These are phyloP conservation scores for Planoprotostelium fungivorum DNA, from an alignment of 78 protist genomes.

Conservation along the genomic window DNA sequence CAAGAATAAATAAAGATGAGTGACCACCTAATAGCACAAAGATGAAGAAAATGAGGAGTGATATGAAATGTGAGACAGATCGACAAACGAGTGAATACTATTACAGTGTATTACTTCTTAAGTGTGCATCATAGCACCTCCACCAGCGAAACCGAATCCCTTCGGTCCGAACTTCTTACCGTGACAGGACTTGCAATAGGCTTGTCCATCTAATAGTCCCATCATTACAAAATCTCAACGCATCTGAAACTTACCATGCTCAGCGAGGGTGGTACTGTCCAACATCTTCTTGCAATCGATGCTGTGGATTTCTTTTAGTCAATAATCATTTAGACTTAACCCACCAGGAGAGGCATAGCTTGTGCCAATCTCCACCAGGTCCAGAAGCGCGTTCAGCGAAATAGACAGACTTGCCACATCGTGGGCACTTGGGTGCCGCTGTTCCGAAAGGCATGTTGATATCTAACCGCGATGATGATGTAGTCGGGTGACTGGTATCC, in stretches of 20 bases:
- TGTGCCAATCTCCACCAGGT: not conserved
- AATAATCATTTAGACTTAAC: not conserved
- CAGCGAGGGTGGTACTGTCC: slow-evolving; percentile 3
- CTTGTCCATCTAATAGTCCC: not conserved
- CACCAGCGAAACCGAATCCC: slow-evolving; percentile 2
- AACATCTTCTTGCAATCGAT: not conserved
- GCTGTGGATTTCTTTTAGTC: not conserved
- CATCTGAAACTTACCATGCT: not conserved
- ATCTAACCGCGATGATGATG: too few species aligned
- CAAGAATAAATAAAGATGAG: too few species aligned
- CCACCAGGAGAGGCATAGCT: not conserved
- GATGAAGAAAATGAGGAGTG: too few species aligned
- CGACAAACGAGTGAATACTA: too few species aligned
- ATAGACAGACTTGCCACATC: not conserved
- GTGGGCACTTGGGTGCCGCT: not conserved
- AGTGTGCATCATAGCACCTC: not conserved
- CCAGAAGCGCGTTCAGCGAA: not conserved
- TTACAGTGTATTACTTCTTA: too few species aligned
- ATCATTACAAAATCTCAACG: too few species aligned
- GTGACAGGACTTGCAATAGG: slow-evolving; percentile 1
- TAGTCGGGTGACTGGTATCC: too few species aligned
- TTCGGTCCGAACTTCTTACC: not conserved
- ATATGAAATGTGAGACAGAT: too few species aligned
- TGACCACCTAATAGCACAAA: too few species aligned
- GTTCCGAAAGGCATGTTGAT: too few species aligned